Base-by-base conservation (phyloP, 2,329 filamentous ascomycete genomes). In the Myotisia sp. region DNA sequence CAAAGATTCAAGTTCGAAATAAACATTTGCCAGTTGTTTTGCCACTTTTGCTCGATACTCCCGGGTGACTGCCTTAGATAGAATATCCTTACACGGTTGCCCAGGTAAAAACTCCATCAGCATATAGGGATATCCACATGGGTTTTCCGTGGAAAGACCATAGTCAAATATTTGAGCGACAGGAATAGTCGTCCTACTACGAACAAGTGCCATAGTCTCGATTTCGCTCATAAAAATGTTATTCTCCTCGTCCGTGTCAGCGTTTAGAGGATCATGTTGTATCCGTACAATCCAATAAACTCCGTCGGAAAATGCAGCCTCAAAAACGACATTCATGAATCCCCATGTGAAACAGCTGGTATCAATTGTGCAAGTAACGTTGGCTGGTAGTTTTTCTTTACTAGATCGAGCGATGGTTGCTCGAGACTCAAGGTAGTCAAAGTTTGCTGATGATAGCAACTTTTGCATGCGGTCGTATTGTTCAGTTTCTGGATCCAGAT, bases 211-310 rank as follows among this genome's bases (percentile, higher is more conserved):
- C 33, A 39, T 32, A 6, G 33, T 39, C 19, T 20, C 22, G 12
- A 39, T 14, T 23, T 39, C 37, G 21, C 37, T 33, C 8, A 36
- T 6, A 2, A 29, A 10, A 13, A 13, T 5, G 17, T 4, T 24
- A 22, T 32, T 27, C 6, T 21, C 26, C 9, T 31, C 32, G 13
- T 38, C 26, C 5, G 3, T 13, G 10, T 19, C n/a, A 6, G 17
- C 3, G 12, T 20, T 17, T 10, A 6, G 10, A 12, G 8, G 12
- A 3, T 12, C 4, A 23, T 36, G 18, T 16, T 31, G 37, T 12
- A 39, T 24, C 10, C 37, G 37, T 26, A 29, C 33, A 29, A 39
- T 28, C 37, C 37, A 39, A 19, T 32, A 39, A 7, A 33, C 20
- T 6, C 18, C 17, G 21, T 39, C 37, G 4, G 37, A 36, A 29